phyloP scores from a whole-genome alignment of 345 rosid genomes.

The Theobroma cacao region DNA sequence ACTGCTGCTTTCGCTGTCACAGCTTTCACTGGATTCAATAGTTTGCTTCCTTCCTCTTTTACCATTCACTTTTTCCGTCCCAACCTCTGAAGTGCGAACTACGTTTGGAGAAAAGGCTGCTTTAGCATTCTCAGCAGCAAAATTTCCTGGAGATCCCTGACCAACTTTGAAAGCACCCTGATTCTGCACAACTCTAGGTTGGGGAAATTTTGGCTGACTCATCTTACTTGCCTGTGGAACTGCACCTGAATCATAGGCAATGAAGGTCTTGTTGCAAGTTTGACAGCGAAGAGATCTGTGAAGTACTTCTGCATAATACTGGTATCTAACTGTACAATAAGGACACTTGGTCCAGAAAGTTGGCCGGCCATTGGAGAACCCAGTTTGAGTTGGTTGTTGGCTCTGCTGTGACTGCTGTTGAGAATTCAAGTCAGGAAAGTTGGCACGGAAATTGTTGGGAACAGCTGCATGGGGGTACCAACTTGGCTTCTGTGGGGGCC shows the following conservation, averaged over 20 bases:
- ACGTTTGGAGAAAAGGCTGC: constrained; percentile 24
- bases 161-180: constrained; percentile 42
- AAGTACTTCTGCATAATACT: constrained; percentile 36
- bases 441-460: constrained; percentile 23
- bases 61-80: constrained; percentile 36
- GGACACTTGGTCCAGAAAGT: constrained; percentile 79
- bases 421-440: constrained; percentile 30
- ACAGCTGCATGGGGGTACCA: constrained; percentile 24
- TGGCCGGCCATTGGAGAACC: constrained; percentile 25
- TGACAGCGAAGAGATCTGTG: constrained; percentile 45
- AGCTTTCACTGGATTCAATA: constrained; percentile 57
- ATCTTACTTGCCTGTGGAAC: constrained; percentile 26
- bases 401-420: constrained; percentile 35
- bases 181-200: constrained; percentile 41
- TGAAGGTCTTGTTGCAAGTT: constrained; percentile 44
- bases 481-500: constrained; percentile 34
- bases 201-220: constrained; percentile 34
- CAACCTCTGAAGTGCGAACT: constrained; percentile 23
- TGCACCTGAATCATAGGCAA: constrained; percentile 44
- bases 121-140: constrained; percentile 26
- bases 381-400: constrained; percentile 40
- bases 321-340: constrained; percentile 50
- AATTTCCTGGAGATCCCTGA: constrained; percentile 30
- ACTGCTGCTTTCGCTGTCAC: constrained; percentile 37
- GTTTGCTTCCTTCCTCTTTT: constrained; percentile 48